A percentile compares a stretch with the other conserved stretches of the same genome.
Evolutionary conservation across 1,284 basidiomycete species (phyloP).

Genomic region (Trichosporon ovoides): DNA sequence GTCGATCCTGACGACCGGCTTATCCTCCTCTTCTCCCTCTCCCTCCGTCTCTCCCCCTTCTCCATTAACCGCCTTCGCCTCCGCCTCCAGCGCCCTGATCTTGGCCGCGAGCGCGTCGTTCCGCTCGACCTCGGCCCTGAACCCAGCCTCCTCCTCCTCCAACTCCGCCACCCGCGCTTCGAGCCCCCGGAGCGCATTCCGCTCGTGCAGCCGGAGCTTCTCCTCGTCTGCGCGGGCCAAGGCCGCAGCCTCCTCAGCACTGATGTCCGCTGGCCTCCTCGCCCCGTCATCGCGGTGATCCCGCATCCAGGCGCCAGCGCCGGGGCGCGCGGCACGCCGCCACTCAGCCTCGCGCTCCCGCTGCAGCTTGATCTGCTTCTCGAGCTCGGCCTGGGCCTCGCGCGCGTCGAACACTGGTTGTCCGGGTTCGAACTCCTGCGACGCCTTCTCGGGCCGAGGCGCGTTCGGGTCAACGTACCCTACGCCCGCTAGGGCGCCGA

Average conservation of each 20-base stretch:
- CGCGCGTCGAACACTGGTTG: constrained; percentile 33
- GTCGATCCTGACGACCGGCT: neutral
- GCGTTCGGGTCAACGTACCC: constrained; percentile 43
- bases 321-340: constrained; percentile 43
- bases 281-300: constrained; percentile 41
- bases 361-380: constrained; percentile 38
- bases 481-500: constrained; percentile 44
- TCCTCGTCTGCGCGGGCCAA: neutral
- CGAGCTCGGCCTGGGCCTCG: constrained; percentile 20
- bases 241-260: neutral
- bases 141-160: neutral
- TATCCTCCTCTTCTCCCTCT: neutral
- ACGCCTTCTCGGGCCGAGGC: constrained; percentile 1
- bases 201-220: neutral
- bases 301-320: constrained; percentile 46
- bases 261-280: neutral
- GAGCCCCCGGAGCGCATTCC: neutral
- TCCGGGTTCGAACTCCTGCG: constrained; percentile 31
- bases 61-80: neutral
- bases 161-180: neutral
- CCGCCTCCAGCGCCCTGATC: neutral
- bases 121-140: too few species aligned
- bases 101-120: neutral
- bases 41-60: neutral
- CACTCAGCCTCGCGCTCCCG: constrained; percentile 39